Conservation (phyloP, 345 rosid genomes). For the Syzygium grande region DNA sequence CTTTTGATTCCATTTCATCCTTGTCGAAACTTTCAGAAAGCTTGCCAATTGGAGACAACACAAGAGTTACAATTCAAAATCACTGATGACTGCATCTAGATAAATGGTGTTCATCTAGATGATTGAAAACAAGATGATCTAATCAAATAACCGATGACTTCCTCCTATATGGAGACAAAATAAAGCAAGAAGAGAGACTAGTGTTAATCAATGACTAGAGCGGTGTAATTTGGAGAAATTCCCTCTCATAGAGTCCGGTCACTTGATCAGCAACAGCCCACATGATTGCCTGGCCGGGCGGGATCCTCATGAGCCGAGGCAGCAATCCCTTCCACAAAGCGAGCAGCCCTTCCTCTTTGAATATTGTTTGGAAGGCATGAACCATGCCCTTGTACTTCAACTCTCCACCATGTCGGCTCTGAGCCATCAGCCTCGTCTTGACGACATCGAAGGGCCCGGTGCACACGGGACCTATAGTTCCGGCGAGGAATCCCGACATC, state of each 20-base stretch:
- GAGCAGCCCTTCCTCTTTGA: conserved; percentile 65
- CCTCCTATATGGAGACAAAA: background rate
- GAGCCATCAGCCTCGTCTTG: conserved; percentile 91
- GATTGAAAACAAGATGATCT: background rate
- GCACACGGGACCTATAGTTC: conserved; percentile 81
- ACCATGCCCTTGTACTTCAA: conserved; percentile 78
- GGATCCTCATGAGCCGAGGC: conserved; percentile 95
- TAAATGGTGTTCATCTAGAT: background rate
- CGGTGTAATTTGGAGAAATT: conserved; percentile 34
- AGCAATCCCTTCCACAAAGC: conserved; percentile 85
- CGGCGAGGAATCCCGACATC: conserved; percentile 90
- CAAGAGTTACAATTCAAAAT: background rate
- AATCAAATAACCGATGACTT: background rate
- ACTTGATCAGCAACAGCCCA: conserved; percentile 94
- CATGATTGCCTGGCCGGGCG: conserved; percentile 94
- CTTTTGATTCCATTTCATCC: background rate
- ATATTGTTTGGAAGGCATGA: conserved; percentile 72
- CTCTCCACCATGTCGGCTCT: conserved; percentile 42
- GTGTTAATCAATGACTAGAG: conserved; percentile 13
- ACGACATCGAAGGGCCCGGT: conserved; percentile 97
- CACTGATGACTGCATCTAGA: background rate
- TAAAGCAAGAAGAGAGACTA: background rate
- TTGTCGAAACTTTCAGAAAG: background rate
- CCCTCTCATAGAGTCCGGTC: conserved; percentile 65
- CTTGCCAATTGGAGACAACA: background rate